Base-by-base conservation (phyloP, 345 rosid genomes). In the Triadica sebifera region DNA sequence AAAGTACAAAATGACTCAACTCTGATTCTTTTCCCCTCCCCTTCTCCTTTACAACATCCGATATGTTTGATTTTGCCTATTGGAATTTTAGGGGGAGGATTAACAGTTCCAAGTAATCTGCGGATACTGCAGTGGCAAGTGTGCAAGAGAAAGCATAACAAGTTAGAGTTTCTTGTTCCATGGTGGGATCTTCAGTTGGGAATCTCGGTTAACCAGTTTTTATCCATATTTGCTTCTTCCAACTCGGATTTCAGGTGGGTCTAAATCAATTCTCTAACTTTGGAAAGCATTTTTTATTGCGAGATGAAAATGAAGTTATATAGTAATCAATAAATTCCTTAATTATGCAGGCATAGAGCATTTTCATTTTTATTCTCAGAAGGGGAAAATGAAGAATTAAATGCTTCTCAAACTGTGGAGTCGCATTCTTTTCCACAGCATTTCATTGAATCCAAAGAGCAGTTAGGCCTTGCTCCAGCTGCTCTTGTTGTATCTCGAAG, bases 181-280 rank as follows among this genome's bases (percentile, higher is more conserved):
- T 93, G 97, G 97, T 93, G 99, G 98, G 99, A 95, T 75, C 86
- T 91, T 61, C 98, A 93, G 73, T 78, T 90, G 65, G 97, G 98
- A 6, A 85, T 95, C 64, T 91, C 97, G n/a, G 94, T 93, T 12
- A 93, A 88, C 76, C 98, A 95, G 87, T 95, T 95, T 82, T 65
- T 93, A 65, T 93, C 96, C 0, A 77, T 91, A 51, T 93, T 93
- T 43, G 94, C 96, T 67, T 85, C 99, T 74, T 83, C 91, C 8
- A 91, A 88, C 62, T 93, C 98, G 0, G 93, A 91, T 80, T 94
- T 90, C 92, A 89, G 94, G 98, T 89, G 45, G 67, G 49, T 57
- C 16, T 50, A 6, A 10, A 50, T 78, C 61, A 63, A 20, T 51
- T 0, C 58, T 52, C 17, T 43, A 6, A 46, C 50, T 70, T 74